phyloP scores from a whole-genome alignment of 306 rosid species.

The Cicer judaicum region DNA sequence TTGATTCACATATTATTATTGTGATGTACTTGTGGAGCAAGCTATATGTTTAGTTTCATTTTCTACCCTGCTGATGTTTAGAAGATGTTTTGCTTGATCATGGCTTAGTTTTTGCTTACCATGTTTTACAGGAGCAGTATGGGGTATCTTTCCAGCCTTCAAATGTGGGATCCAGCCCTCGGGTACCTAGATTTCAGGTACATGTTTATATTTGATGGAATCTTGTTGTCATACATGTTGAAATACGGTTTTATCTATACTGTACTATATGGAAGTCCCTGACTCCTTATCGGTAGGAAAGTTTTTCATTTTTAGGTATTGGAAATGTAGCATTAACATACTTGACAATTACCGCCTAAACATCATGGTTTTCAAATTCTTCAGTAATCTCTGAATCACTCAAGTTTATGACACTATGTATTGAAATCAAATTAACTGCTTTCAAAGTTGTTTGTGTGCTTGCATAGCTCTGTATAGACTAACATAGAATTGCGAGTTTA shows the following conservation, averaged over 20 bases:
- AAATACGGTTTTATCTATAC: slow-evolving; percentile 11
- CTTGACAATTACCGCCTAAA: slow-evolving; percentile 21
- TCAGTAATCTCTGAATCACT: neutral
- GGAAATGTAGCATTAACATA: slow-evolving; percentile 14
- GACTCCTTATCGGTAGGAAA: slow-evolving; percentile 1
- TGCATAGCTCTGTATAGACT: neutral
- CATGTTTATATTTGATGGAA: slow-evolving; percentile 31
- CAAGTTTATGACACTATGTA: neutral
- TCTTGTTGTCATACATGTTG: slow-evolving; percentile 24
- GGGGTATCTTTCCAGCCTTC: slow-evolving; percentile 54
- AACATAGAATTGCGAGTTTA: neutral
- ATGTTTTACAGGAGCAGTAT: slow-evolving; percentile 61
- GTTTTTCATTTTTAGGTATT: slow-evolving; percentile 22
- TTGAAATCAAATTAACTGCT: neutral
- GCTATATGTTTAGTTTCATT: slow-evolving; percentile 9
- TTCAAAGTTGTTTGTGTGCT: neutral
- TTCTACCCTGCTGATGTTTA: neutral
- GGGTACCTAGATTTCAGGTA: slow-evolving; percentile 82
- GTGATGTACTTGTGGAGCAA: slow-evolving; percentile 17
- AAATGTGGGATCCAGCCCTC: slow-evolving; percentile 59
- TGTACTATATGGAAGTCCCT: neutral
- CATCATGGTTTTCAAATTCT: neutral
- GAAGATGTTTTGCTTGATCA: slow-evolving; percentile 30
- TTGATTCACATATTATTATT: neutral
- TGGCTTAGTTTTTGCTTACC: slow-evolving; percentile 31